phyloP scores from a whole-genome alignment of 495 filamentous ascomycete species.

The Penicillium coffeae region DNA sequence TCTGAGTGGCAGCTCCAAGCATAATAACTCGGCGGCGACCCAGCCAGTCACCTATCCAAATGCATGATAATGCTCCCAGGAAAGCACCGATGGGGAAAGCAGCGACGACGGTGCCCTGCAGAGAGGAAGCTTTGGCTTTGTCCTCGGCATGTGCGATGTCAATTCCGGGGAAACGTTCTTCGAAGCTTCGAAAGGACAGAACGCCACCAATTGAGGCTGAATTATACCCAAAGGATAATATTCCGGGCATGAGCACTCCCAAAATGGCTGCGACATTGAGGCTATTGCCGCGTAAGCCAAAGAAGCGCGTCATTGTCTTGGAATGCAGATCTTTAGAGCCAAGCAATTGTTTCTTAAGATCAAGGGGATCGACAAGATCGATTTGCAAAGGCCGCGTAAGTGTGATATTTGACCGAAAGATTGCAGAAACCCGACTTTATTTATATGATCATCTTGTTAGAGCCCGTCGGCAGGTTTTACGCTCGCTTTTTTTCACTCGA shows the following conservation, averaged over 20 bases:
- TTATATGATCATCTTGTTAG: not conserved
- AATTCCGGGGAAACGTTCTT: conserved; percentile 19
- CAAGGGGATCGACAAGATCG: conserved; percentile 16
- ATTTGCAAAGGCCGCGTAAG: conserved; percentile 8
- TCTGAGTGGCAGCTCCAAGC: conserved; percentile 50
- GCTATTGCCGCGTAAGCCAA: conserved; percentile 25
- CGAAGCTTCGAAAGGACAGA: conserved; percentile 16
- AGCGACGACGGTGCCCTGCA: conserved; percentile 44
- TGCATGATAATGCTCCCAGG: conserved; percentile 49
- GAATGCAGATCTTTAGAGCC: conserved; percentile 1
- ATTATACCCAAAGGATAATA: conserved; percentile 23
- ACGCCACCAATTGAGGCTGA: conserved; percentile 22
- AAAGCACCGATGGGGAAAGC: conserved; percentile 59
- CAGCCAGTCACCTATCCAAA: conserved; percentile 52
- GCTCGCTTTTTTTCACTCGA: not conserved
- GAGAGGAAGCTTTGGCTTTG: conserved; percentile 10
- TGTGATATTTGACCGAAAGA: conserved; percentile 1
- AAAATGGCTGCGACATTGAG: conserved; percentile 23
- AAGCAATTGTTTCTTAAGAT: conserved; percentile 8
- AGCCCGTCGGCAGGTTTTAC: not conserved
- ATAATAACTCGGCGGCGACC: conserved; percentile 55
- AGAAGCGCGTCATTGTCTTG: conserved; percentile 15
- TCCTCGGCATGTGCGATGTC: conserved; percentile 11
- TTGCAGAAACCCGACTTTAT: not conserved
- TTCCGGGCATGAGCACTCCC: conserved; percentile 24